Evolutionary conservation across 179 eudicot genomes (phyloP).

Genomic region (Silene coronaria): DNA sequence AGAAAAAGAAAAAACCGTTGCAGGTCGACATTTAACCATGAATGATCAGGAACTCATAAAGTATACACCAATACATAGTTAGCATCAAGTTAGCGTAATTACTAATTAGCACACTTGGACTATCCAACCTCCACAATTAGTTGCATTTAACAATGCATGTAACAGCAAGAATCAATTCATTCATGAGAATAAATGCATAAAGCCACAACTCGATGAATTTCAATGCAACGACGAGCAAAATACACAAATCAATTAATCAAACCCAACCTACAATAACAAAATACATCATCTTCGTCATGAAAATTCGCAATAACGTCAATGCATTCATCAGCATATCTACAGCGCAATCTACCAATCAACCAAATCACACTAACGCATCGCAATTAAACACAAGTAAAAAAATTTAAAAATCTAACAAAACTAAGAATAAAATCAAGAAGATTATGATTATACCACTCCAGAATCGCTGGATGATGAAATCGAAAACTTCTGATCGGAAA

Average conservation of each 20-base stretch:
- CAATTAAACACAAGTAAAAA: constrained; percentile 1
- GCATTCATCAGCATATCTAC: background rate
- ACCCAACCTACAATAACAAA: background rate
- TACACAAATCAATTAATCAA: background rate
- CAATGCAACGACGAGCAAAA: background rate
- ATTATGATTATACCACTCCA: constrained; percentile 56
- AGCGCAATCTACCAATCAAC: background rate
- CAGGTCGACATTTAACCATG: too few relatives aligned
- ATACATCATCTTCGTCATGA: background rate
- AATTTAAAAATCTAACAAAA: too few relatives aligned
- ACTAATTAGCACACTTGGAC: background rate
- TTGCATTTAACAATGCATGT: background rate
- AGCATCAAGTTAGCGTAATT: too few relatives aligned
- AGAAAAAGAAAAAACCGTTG: too few relatives aligned
- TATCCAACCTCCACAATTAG: background rate
- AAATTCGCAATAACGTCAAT: background rate
- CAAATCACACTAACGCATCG: background rate
- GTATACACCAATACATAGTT: too few relatives aligned
- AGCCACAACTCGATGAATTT: background rate
- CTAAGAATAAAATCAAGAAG: background rate
- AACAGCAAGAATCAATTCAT: too few relatives aligned
- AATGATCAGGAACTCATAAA: too few relatives aligned
- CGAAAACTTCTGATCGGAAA: constrained; percentile 81
- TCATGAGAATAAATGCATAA: too few relatives aligned
- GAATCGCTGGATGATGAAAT: constrained; percentile 65